Evolutionary conservation across 1,284 basidiomycete species (phyloP).

Genomic region (Tetrapyrgos nigripes): DNA sequence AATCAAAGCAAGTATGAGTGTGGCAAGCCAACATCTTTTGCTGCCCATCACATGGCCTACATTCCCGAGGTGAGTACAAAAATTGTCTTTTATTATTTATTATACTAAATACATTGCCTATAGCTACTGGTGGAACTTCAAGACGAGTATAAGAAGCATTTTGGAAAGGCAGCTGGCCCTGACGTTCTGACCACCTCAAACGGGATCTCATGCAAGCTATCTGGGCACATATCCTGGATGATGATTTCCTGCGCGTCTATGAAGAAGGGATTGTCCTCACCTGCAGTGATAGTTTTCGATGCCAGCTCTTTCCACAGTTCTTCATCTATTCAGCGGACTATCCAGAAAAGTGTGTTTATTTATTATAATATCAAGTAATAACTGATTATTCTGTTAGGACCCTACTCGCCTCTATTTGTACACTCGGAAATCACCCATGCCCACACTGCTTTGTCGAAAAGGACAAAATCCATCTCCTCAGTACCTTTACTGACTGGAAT

Average conservation of each 20-base stretch:
- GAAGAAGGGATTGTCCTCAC: slow-evolving; percentile 22
- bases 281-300: slow-evolving; percentile 20
- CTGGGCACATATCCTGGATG: slow-evolving; percentile 23
- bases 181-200: slow-evolving; percentile 23
- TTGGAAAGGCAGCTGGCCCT: slow-evolving; percentile 6
- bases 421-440: slow-evolving; percentile 23
- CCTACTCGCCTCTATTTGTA: slow-evolving; percentile 17
- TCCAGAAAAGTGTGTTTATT: slow-evolving; percentile 37
- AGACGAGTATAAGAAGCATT: slow-evolving; percentile 9
- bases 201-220: slow-evolving; percentile 31
- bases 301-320: slow-evolving; percentile 24
- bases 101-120: neutral
- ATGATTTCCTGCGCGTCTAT: slow-evolving; percentile 25
- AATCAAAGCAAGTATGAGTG: slow-evolving; percentile 43
- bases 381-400: slow-evolving; percentile 19
- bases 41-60: slow-evolving; percentile 42
- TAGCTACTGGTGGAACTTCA: slow-evolving; percentile 14
- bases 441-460: slow-evolving; percentile 20
- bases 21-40: slow-evolving; percentile 21
- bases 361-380: neutral
- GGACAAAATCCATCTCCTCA: slow-evolving; percentile 9
- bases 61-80: slow-evolving; percentile 32
- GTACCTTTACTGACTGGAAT: neutral
- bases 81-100: neutral
- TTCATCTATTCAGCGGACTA: slow-evolving; percentile 19